phyloP scores from a whole-genome alignment of 495 filamentous ascomycete species.

The Daldinia childiae region DNA sequence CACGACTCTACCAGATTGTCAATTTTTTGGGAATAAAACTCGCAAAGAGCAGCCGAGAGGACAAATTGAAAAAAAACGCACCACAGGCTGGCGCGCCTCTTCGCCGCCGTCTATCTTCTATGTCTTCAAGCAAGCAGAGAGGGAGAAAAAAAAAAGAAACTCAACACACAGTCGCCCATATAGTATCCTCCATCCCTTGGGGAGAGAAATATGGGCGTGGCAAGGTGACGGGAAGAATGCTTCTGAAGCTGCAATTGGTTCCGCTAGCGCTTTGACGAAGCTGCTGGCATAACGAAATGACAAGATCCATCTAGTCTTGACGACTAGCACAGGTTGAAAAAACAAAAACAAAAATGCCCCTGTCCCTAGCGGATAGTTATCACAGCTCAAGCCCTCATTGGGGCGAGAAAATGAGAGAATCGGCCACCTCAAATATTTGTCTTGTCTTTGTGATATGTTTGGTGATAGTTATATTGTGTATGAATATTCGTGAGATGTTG shows the following conservation, averaged over 20 bases:
- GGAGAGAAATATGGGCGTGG: constrained; percentile 23
- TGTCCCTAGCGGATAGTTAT: constrained; percentile 42
- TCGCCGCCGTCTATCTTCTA: constrained; percentile 46
- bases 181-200: constrained; percentile 10
- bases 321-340: constrained; percentile 24
- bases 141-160: constrained; percentile 22
- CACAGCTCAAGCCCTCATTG: constrained; percentile 53
- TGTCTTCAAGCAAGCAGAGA: constrained; percentile 36
- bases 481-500: neutral
- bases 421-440: constrained; percentile 54
- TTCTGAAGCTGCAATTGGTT: constrained; percentile 40
- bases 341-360: constrained; percentile 11
- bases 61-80: constrained; percentile 33
- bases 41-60: constrained; percentile 42
- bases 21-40: constrained; percentile 30
- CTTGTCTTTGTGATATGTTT: constrained; percentile 25
- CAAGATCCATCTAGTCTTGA: constrained; percentile 42
- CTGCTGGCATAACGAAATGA: constrained; percentile 41
- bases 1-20: constrained; percentile 32
- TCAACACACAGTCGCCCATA: constrained; percentile 21
- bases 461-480: neutral
- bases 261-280: constrained; percentile 30
- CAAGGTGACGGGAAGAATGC: constrained; percentile 34
- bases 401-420: constrained; percentile 58
- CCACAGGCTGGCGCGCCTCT: constrained; percentile 50